Evolutionary conservation across 345 rosid genomes (phyloP).

Genomic region (Cochlearia excelsa): DNA sequence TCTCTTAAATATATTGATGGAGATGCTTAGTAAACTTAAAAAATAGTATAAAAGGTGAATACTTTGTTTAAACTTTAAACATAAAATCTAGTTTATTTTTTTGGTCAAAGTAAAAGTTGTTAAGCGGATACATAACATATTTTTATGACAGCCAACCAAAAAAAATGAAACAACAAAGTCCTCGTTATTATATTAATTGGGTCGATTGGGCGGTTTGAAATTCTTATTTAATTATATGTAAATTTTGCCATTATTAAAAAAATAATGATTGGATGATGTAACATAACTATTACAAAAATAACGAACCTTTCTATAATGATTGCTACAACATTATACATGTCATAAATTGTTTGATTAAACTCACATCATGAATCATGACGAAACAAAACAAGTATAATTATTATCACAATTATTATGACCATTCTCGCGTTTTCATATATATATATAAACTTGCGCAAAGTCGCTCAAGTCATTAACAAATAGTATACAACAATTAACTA

Average conservation of each 20-base stretch:
- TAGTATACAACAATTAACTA: background rate
- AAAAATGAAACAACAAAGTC: too few relatives aligned
- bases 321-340: background rate
- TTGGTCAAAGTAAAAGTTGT: background rate
- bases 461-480: slow-evolving; percentile 8
- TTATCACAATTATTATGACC: background rate
- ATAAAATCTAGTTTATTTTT: background rate
- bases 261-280: slow-evolving; percentile 7
- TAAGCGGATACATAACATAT: slow-evolving; percentile 1
- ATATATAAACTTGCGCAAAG: slow-evolving; percentile 5
- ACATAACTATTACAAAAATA: slow-evolving; percentile 5
- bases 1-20: too few relatives aligned
- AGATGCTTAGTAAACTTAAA: background rate
- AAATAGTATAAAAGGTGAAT: background rate
- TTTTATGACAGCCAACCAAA: background rate
- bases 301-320: slow-evolving; percentile 1
- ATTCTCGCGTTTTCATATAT: slow-evolving; percentile 10
- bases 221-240: slow-evolving; percentile 5
- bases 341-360: background rate
- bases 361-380: too few relatives aligned
- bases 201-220: slow-evolving; percentile 17
- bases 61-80: background rate
- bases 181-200: slow-evolving; percentile 1
- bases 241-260: background rate
- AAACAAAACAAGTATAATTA: too few relatives aligned